phyloP scores from a whole-genome alignment of 2,329 filamentous ascomycete genomes.

The Pseudogymnoascus sp. region DNA sequence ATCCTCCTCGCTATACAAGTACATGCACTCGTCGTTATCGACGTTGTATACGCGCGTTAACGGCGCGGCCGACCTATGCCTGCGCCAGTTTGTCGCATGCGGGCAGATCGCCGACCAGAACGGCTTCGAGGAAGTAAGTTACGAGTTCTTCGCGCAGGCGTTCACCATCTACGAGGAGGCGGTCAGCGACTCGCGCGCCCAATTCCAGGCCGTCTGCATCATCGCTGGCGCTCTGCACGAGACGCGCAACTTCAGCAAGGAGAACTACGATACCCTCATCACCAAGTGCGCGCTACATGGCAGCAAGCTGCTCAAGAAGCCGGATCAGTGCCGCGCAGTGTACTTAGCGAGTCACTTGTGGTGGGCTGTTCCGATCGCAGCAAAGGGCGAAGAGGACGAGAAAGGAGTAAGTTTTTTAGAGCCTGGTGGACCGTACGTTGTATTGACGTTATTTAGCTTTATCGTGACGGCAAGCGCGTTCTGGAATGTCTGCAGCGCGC shows the following conservation, averaged over 20 bases:
- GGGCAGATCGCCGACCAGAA: conserved; percentile 88
- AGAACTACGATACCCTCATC: conserved; percentile 97
- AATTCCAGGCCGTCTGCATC: conserved; percentile 95
- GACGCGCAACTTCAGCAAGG: conserved; percentile 82
- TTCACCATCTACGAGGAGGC: conserved; percentile 98
- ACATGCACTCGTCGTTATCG: conserved; percentile 82
- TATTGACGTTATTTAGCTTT: conserved; percentile 51
- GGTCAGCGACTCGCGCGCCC: conserved; percentile 87
- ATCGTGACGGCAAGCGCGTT: conserved; percentile 94
- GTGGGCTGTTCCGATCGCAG: conserved; percentile 85
- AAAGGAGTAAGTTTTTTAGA: conserved; percentile 53
- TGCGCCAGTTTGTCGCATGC: conserved; percentile 83
- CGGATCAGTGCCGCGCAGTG: conserved; percentile 92
- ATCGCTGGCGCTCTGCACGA: conserved; percentile 84
- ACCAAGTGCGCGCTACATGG: conserved; percentile 96
- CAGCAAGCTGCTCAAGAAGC: conserved; percentile 93
- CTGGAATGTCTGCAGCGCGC: conserved; percentile 93
- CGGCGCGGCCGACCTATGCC: conserved; percentile 74
- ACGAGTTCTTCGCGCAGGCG: conserved; percentile 96
- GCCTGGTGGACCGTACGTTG: background rate
- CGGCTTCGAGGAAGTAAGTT: conserved; percentile 89
- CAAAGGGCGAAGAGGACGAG: conserved; percentile 70
- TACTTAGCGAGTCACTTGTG: conserved; percentile 94
- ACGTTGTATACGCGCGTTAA: conserved; percentile 78
- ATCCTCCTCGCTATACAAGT: conserved; percentile 82